These are phyloP conservation scores for Penicillium crystallinum DNA, from an alignment of 495 filamentous ascomycete genomes.

Conservation along the genomic window DNA sequence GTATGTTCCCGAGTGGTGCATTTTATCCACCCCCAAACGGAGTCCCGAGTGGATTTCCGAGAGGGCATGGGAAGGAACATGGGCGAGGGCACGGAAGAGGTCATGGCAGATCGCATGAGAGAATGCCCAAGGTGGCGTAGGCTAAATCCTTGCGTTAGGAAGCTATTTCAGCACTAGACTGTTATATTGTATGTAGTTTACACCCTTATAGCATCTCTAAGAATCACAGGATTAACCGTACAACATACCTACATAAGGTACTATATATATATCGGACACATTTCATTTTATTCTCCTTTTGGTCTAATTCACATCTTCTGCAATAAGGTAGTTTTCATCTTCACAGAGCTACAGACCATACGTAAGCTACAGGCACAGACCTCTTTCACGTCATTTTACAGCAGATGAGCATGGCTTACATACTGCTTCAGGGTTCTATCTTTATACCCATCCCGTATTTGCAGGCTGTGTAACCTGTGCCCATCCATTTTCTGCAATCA, in stretches of 20 bases:
- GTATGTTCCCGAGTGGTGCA: not conserved
- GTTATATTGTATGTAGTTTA: too few relatives aligned
- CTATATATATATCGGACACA: too few relatives aligned
- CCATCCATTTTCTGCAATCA: not conserved
- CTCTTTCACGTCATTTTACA: too few relatives aligned
- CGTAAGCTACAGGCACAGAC: too few relatives aligned
- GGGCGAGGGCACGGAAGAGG: not conserved
- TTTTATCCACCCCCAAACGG: not conserved
- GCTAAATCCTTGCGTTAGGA: not conserved
- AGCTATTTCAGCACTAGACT: too few relatives aligned
- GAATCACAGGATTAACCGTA: too few relatives aligned
- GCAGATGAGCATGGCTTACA: not conserved
- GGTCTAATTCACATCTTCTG: too few relatives aligned
- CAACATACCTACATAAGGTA: too few relatives aligned
- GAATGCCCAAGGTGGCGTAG: not conserved
- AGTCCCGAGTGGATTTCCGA: not conserved
- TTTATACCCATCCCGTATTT: not conserved
- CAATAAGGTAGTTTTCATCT: too few relatives aligned
- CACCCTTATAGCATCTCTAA: too few relatives aligned
- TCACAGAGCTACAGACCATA: too few relatives aligned
- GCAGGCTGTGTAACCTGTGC: not conserved
- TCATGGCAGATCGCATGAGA: not conserved
- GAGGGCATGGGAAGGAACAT: not conserved
- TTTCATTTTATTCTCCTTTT: too few relatives aligned
- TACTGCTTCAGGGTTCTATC: not conserved